Base-by-base conservation (phyloP, 345 rosid species). In the Populus alba region DNA sequence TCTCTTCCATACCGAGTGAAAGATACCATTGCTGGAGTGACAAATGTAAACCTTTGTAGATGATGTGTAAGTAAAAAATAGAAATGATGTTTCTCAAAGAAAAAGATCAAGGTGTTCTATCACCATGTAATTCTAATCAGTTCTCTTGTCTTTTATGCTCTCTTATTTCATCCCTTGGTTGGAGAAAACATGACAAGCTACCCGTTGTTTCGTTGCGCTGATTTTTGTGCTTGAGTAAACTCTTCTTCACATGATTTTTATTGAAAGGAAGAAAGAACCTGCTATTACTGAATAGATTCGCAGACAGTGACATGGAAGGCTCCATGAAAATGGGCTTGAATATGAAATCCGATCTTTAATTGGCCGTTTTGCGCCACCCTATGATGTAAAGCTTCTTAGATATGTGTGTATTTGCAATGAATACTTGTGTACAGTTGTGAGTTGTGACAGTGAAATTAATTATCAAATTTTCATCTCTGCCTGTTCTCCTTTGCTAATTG, bases 341-440 rank as follows among this genome's bases (percentile, higher is more conserved):
- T 27, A 23, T 17, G 6, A 27, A 12, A 3, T 8, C 38, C 2
- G 35, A 16, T 15, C 47, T 51, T 72, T 22, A 49, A 29, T 0
- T 29, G 8, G 43, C 39, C 55, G 41, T 49, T 71, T 65, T 71
- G 22, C 18, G 27, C 16, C 63, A 45, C 43, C 10, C 27, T 29
- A 18, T 71, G 5, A 71, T 49, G 74, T 53, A 72, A 51, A 72
- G 74, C 51, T 51, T 51, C 20, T 51, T 51, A 63, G n/a, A 15
- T 55, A n/a, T 27, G 2, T 20, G 5, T 47, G 13, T 47, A 47
- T 31, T 71, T 49, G 39, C 8, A 31, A 31, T 66, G 22, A 7
- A 7, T 66, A 7, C 41, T 7, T 8, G 29, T 47, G 61, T 47
- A 27, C 20, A 49, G 9, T 3, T 66, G 15, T 5, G 70, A 49